Percentiles rank a stretch among this genome's conserved stretches.
These are phyloP conservation scores for Clarkia xantiana DNA, from an alignment of 345 rosid species.

Conservation along the genomic window DNA sequence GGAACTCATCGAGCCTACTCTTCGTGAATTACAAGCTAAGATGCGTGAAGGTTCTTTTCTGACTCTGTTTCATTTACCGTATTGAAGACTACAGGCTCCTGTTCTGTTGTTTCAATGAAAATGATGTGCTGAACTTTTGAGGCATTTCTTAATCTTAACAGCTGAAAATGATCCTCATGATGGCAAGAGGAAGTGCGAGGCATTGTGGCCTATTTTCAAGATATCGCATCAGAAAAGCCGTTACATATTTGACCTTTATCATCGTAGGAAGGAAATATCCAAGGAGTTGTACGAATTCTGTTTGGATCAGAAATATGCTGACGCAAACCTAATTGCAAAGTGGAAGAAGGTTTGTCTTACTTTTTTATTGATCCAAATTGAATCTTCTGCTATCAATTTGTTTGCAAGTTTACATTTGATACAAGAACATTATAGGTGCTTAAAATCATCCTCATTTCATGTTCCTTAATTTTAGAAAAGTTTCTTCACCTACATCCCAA, in stretches of 20 bases:
- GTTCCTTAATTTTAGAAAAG: no score
- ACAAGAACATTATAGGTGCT: no score
- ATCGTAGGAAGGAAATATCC: conserved; percentile 53
- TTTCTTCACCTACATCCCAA: no score
- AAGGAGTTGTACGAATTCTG: conserved; percentile 66
- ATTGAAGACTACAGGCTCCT: background rate
- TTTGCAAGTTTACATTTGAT: no score
- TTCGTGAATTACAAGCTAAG: conserved; percentile 45
- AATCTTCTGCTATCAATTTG: no score
- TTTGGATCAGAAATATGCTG: conserved; percentile 61
- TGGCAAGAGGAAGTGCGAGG: conserved; percentile 71
- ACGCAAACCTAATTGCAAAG: conserved; percentile 50
- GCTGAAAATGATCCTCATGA: conserved; percentile 73
- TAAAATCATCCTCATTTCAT: no score
- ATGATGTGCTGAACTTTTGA: background rate
- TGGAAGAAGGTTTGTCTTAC: conserved; percentile 39
- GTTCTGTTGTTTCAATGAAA: background rate
- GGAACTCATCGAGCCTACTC: conserved; percentile 76
- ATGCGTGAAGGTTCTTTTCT: conserved; percentile 58
- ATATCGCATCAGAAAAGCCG: conserved; percentile 67
- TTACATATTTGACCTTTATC: conserved; percentile 50
- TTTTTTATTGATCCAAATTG: no score
- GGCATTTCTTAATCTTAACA: conserved; percentile 11
- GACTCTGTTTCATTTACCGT: no score
- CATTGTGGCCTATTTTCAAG: conserved; percentile 68